Conservation (phyloP, 169 alveolate species). For the Plasmodium inui region DNA sequence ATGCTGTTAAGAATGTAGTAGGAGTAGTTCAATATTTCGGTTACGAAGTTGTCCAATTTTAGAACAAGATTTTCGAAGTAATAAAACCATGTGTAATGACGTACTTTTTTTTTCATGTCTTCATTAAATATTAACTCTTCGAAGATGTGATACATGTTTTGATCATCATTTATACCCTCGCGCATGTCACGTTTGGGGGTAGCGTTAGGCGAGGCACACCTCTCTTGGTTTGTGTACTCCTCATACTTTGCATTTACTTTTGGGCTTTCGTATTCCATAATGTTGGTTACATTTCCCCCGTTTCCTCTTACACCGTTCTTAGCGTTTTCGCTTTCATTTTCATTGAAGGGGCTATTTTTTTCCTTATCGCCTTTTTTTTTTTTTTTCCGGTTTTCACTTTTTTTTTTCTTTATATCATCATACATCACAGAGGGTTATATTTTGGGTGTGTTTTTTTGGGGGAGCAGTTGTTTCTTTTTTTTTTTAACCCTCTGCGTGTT, state of each 20-base stretch:
- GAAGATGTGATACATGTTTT: slow-evolving; percentile 33
- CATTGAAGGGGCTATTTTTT: neutral
- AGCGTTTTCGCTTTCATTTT: slow-evolving; percentile 9
- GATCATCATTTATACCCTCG: neutral
- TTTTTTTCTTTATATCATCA: slow-evolving; percentile 28
- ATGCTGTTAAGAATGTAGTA: slow-evolving; percentile 35
- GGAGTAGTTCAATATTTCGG: slow-evolving; percentile 43
- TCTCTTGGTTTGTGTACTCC: neutral
- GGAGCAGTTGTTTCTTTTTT: neutral
- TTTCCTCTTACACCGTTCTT: slow-evolving; percentile 5
- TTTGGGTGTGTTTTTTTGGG: neutral
- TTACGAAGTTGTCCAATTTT: slow-evolving; percentile 38
- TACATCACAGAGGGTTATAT: neutral
- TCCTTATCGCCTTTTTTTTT: slow-evolving; percentile 11
- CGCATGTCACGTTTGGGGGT: neutral
- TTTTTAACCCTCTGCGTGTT: neutral
- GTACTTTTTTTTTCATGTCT: slow-evolving; percentile 19
- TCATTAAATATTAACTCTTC: slow-evolving; percentile 48
- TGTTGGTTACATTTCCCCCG: neutral
- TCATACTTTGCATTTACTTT: neutral
- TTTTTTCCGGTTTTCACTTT: slow-evolving; percentile 9
- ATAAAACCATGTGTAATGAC: slow-evolving; percentile 61
- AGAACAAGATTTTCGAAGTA: slow-evolving; percentile 51
- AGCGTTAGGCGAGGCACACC: neutral
- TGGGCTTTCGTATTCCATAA: neutral